Evolutionary conservation across 164 flowering plant genomes (phyloP).

Genomic region (Taxillus chinensis): DNA sequence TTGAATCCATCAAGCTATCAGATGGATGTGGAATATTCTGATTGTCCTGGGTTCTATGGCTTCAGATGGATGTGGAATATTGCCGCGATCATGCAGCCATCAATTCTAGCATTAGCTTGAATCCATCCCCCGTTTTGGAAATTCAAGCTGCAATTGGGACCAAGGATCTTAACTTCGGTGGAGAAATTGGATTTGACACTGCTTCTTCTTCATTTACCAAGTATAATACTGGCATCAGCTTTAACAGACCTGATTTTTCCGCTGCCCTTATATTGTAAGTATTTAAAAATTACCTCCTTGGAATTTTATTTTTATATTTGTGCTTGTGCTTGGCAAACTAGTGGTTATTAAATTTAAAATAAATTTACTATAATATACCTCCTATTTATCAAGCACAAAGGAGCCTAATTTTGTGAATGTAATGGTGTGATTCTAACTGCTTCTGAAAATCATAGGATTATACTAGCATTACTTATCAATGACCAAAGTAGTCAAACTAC

Average conservation of each 20-base stretch:
- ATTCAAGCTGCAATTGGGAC: slow-evolving; percentile 50
- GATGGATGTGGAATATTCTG: too few relatives aligned
- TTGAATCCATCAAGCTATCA: too few relatives aligned
- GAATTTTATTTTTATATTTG: not conserved
- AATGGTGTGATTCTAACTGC: too few relatives aligned
- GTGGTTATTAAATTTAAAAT: too few relatives aligned
- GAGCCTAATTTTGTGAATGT: too few relatives aligned
- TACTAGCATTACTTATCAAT: too few relatives aligned
- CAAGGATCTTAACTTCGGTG: slow-evolving; percentile 48
- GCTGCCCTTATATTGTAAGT: slow-evolving; percentile 62
- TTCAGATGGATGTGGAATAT: slow-evolving; percentile 67
- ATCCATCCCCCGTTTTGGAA: slow-evolving; percentile 53
- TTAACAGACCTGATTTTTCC: slow-evolving; percentile 54
- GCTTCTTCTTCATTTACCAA: slow-evolving; percentile 51
- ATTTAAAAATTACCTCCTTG: not conserved
- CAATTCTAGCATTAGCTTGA: slow-evolving; percentile 62
- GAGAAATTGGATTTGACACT: slow-evolving; percentile 64
- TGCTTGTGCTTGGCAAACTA: not conserved
- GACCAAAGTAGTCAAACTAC: too few relatives aligned
- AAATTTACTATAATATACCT: too few relatives aligned
- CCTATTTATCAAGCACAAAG: too few relatives aligned
- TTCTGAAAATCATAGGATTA: too few relatives aligned
- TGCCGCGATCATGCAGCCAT: slow-evolving; percentile 48
- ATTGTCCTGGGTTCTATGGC: not conserved
- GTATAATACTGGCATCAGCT: slow-evolving; percentile 57